phyloP scores from a whole-genome alignment of 257 asterid genomes.

The Nicotiana tabacum region DNA sequence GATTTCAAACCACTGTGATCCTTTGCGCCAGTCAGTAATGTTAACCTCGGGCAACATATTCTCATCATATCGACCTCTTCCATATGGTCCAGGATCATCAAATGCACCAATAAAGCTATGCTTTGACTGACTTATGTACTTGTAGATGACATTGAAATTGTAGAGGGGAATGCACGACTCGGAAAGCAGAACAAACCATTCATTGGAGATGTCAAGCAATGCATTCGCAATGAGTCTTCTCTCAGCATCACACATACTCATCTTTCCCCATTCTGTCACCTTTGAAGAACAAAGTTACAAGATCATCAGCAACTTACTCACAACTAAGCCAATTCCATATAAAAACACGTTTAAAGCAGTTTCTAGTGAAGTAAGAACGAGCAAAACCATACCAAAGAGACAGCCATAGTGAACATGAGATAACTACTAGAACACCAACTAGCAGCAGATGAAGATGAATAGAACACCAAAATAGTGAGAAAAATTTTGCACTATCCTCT shows the following conservation, averaged over 20 bases:
- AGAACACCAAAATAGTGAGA: too few species aligned
- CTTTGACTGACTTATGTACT: constrained; percentile 32
- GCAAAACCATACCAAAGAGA: not conserved
- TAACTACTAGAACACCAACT: not conserved
- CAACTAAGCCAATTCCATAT: not conserved
- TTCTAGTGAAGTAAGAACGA: not conserved
- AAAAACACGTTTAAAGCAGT: not conserved
- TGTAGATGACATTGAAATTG: constrained; percentile 33
- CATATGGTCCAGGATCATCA: constrained; percentile 51
- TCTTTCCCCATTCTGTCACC: constrained; percentile 47
- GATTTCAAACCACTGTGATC: constrained; percentile 46
- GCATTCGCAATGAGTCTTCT: constrained; percentile 51
- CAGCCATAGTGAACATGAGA: not conserved
- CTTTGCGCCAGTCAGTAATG: constrained; percentile 41
- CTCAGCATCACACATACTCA: constrained; percentile 52
- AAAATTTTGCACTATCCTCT: too few species aligned
- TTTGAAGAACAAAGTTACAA: constrained; percentile 2
- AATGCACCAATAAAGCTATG: constrained; percentile 46
- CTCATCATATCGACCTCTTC: constrained; percentile 34
- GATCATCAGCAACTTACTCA: not conserved
- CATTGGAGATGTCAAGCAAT: constrained; percentile 39
- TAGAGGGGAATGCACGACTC: constrained; percentile 51
- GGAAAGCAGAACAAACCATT: constrained; percentile 45
- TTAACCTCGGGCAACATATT: constrained; percentile 41
- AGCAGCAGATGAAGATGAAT: too few species aligned